These are phyloP conservation scores for Gentiana straminea DNA, from an alignment of 257 asterid species.

Conservation along the genomic window DNA sequence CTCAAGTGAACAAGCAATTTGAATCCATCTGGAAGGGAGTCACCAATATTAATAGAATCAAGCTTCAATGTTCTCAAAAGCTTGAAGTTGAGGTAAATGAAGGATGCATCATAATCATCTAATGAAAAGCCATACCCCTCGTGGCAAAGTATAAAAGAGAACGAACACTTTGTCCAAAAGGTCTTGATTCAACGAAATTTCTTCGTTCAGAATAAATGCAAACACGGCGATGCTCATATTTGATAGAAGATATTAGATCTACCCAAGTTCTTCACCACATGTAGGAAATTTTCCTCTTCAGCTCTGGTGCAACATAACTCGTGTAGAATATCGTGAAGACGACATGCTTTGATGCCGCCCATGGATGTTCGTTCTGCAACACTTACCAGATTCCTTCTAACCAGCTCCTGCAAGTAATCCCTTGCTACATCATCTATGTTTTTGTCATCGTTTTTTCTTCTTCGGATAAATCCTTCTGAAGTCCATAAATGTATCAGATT, in stretches of 20 bases:
- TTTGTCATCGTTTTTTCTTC: not conserved
- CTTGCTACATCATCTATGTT: not conserved
- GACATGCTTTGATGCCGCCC: not conserved
- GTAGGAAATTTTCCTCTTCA: not conserved
- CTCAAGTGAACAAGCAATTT: no score
- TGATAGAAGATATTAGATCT: not conserved
- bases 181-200: no score
- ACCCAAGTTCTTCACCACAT: no score
- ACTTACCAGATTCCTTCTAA: not conserved
- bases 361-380: not conserved
- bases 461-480: conserved; percentile 1
- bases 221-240: no score
- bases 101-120: no score
- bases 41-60: no score
- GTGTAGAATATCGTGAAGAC: not conserved
- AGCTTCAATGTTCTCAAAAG: no score
- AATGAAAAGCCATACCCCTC: not conserved
- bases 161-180: not conserved
- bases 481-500: conserved; percentile 1
- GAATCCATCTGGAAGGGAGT: no score
- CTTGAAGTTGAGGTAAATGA: no score
- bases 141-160: not conserved
- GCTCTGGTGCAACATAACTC: not conserved
- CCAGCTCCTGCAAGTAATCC: not conserved
- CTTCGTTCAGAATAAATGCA: no score